Evolutionary conservation across 306 rosid species (phyloP), one percentile per base, ranked within the genome.

Genomic region (Prunus kanzakura): DNA sequence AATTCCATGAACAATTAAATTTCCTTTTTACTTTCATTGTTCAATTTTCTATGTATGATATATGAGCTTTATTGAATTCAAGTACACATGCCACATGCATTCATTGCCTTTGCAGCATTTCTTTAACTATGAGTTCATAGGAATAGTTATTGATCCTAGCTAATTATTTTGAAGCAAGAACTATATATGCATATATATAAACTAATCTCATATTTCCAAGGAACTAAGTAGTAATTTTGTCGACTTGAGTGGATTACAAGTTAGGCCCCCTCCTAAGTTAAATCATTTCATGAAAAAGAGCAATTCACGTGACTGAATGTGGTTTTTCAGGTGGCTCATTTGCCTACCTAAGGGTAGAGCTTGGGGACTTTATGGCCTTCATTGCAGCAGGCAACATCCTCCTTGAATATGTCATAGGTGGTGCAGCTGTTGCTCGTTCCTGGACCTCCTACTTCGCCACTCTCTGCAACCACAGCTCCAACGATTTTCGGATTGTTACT

Each of bases 401-500:
- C 18, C 92, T 92, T 0, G 96, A 92, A 68, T 88, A 89, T 2
- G 89, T 90, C 1, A 82, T 92, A 3, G 71, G 91, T 0, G 84
- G 90, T 0, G 97, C 97, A 0, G 93, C 96, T 0, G 93, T 92
- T 6, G 87, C 97, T 1, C 96, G 97, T 12, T 74, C 97, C 1
- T 92, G 96, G 97, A 92, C 97, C 4, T 92, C 97, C 25, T 92
- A 92, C 78, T 92, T 92, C 9, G 84, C 97, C 77, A 88, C 97
- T 27, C 91, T 92, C 1, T 87, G 88, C 77, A 86, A 89, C 83
- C 80, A 14, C 9, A 2, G 57, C 0, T 74, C 96, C 6, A 82
- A 86, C 0, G 90, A 86, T 72, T 90, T 92, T 41, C 90, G 93
- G 6, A 91, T 93, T 65, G 30, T 78, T 13, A 87, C 78, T 30